Base-by-base conservation (phyloP, 106 monocot genomes). In the Amphibolis antarctica region DNA sequence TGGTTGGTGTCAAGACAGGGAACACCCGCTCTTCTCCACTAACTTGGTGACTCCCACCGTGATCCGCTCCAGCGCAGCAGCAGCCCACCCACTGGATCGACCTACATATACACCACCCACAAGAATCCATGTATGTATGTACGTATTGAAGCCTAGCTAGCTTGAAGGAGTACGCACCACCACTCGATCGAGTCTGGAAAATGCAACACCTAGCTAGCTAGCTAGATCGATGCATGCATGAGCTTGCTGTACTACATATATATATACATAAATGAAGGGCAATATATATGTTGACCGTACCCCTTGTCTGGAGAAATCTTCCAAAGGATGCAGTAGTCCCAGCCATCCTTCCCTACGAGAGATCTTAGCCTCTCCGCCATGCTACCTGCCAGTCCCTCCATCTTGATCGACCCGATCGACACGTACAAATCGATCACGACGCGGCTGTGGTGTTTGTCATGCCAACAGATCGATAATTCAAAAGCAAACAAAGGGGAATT, bases 311-410 rank as follows among this genome's bases (percentile, higher is more conserved):
- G 77, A 44, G 84, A 79, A 28, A 87, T 48, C 26, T 74, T 80
- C 92, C 92, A 92, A 10, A 75, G 47, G 45, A 87, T 80, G 75
- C 87, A 87, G 69, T 82, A 84, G 30, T 87, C 92, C 92, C 92
- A 87, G 10, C 69, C 84, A 66, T 77, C 70, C 17, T 45, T 46
- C n/a, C 87, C 81, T 29, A 86, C 80, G 59, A 91, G 80, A 19
- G 86, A 64, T 80, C 86, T 82, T 65, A 87, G 63, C 23, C 68
- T 72, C 64, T 88, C 73, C 51, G 80, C 67, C 51, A 21, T 45
- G 51, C 55, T 66, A 28, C 10, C 54, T 18, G 25, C 2, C 21
- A 10, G 10, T 5, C 28, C 65, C n/a, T 51, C 65, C 50, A 20
- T 50, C 36, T 36, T n/a, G n/a, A n/a, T n/a, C n/a, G n/a, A n/a